Evolutionary conservation across 352 stramenopile species (phyloP), one percentile per base, ranked within the genome.

Genomic region (Hyaloperonospora arabidopsidis): DNA sequence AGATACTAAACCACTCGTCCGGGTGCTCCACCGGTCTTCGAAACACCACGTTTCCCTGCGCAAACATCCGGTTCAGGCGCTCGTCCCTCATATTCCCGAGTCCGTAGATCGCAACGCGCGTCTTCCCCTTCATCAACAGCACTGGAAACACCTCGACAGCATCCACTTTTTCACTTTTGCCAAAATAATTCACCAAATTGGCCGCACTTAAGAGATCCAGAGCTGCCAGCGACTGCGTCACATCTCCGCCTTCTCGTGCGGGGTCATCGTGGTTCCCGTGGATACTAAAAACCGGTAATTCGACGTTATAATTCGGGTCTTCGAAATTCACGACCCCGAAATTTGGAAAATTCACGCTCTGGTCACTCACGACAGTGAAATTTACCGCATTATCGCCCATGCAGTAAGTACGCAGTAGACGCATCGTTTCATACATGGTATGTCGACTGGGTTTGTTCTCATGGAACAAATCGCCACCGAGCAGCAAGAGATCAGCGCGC

Each of bases 201-300:
- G 91, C 84, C 0, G 91, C 87, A 45, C 84, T 84, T 22, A 99
- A 76, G 38, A 99, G 49, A 66, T 99, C 96, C 4, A 99, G 62
- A 5, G 97, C 95, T 44, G 95, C 93, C 18, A 99, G 79, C 21
- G 96, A 85, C 52, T 86, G 70, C 43, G 72, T 62, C 64, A 44
- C 46, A 45, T 62, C 53, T 49, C 70, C 79, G 39, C 85, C 91
- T 49, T 98, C 96, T 36, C 95, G 77, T 12, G 93, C 95, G 10
- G 97, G 97, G 73, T 99, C 96, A 70, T 99, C 97, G 76, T 99
- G 97, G 79, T 99, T 99, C 13, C 97, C 97, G 69, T 99, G 96
- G 63, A 99, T 99, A 54, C 81, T 89, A 64, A 99, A 99, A 15
- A 99, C 83, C 3, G 97, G 96, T 25, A 99, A 76, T 57, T 97